phyloP scores from a whole-genome alignment of 2,329 filamentous ascomycete genomes.

The Coleophoma cylindrospora region DNA sequence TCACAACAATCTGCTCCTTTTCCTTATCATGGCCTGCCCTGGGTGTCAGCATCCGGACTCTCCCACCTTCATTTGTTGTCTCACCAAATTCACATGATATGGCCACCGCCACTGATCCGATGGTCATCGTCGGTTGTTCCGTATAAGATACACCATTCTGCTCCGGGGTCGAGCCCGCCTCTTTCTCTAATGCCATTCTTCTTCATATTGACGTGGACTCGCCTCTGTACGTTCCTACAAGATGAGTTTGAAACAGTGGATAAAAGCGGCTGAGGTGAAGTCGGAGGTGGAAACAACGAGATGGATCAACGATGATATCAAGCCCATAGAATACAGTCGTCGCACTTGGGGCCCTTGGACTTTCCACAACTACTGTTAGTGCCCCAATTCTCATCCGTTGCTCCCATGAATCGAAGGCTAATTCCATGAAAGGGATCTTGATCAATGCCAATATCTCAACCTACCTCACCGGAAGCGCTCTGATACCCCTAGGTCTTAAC shows the following conservation, averaged over 20 bases:
- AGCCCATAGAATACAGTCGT: slow-evolving; percentile 36
- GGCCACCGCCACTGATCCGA: no score
- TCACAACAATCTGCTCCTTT: no score
- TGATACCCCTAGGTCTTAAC: slow-evolving; percentile 22
- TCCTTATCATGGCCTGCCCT: no score
- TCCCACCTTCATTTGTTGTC: no score
- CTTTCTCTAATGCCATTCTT: no score
- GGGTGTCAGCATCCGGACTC: no score
- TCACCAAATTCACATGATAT: no score
- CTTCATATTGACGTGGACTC: background rate
- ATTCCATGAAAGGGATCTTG: slow-evolving; percentile 32
- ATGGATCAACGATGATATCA: slow-evolving; percentile 45
- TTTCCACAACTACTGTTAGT: slow-evolving; percentile 39
- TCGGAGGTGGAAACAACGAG: slow-evolving; percentile 25
- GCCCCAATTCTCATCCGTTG: background rate
- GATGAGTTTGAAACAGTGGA: background rate
- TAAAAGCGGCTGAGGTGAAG: background rate
- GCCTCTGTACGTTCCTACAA: background rate
- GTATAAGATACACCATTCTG: no score
- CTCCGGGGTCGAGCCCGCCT: no score
- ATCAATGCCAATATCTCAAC: slow-evolving; percentile 40
- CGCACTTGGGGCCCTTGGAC: slow-evolving; percentile 37
- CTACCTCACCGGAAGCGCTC: slow-evolving; percentile 34
- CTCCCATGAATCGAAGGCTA: background rate
- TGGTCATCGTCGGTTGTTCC: no score